Conservation (phyloP, 2,329 filamentous ascomycete genomes). For the Drechmeria coniospora region DNA sequence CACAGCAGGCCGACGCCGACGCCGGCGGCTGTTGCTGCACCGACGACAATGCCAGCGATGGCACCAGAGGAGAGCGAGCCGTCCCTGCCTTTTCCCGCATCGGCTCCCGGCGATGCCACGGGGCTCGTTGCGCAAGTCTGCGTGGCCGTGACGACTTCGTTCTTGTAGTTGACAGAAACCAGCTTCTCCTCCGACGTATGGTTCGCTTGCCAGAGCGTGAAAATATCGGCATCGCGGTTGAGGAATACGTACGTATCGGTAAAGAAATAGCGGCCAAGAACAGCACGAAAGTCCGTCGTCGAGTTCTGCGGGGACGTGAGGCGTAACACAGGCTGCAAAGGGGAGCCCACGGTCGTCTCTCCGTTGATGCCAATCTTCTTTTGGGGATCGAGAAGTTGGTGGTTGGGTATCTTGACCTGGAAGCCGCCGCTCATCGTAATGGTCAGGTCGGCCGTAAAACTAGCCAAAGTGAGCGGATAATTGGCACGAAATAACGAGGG, state of each 20-base stretch:
- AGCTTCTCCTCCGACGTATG: slow-evolving; percentile 4
- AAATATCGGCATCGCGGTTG: slow-evolving; percentile 5
- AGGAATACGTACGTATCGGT: slow-evolving; percentile 4
- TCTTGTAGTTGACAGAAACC: slow-evolving; percentile 2
- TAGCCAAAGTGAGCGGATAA: background rate
- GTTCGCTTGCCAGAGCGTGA: slow-evolving; percentile 7
- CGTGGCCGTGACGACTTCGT: background rate
- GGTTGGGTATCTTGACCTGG: slow-evolving; percentile 4
- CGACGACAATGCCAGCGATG: background rate
- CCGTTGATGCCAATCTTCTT: slow-evolving; percentile 1
- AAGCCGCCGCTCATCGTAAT: slow-evolving; percentile 1
- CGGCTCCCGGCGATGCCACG: background rate
- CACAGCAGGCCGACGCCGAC: background rate
- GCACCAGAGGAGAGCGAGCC: background rate
- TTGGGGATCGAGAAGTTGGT: slow-evolving; percentile 5
- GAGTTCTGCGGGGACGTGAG: slow-evolving; percentile 2
- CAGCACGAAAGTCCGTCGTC: background rate
- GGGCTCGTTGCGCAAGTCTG: background rate
- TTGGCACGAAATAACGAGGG: slow-evolving; percentile 8
- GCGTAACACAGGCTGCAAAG: background rate
- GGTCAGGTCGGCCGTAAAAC: slow-evolving; percentile 2
- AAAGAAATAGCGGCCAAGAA: slow-evolving; percentile 6
- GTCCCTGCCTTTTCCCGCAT: too few species aligned
- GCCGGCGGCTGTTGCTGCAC: background rate
- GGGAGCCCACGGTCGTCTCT: slow-evolving; percentile 1